Conservation (phyloP, 352 stramenopile species). For the Phytophthora kernoviae region DNA sequence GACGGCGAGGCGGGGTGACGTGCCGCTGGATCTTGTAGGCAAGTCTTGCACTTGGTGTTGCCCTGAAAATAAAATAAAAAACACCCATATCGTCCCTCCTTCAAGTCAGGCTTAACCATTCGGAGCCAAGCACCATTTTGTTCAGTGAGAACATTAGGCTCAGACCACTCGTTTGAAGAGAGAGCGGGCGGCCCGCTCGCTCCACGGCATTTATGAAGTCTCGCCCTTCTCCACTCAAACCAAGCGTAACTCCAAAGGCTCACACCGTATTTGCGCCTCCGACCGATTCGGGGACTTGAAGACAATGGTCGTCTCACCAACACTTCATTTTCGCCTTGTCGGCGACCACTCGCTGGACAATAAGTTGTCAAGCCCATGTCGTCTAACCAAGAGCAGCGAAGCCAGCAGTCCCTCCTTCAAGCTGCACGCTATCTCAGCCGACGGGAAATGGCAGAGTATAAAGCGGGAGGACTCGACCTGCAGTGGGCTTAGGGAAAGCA, state of each 20-base stretch:
- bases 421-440: conserved; percentile 22
- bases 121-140: conserved; percentile 7
- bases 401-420: conserved; percentile 22
- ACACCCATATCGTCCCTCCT: too few species aligned
- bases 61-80: too few species aligned
- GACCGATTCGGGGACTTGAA: conserved; percentile 13
- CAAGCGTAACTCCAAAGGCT: conserved; percentile 5
- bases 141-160: conserved; percentile 33
- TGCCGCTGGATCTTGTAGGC: neutral
- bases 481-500: neutral
- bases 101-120: neutral
- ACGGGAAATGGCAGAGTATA: conserved; percentile 31
- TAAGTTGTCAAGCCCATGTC: conserved; percentile 23
- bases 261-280: conserved; percentile 1
- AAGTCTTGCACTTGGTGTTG: too few species aligned
- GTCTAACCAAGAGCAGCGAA: conserved; percentile 3
- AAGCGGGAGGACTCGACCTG: conserved; percentile 18
- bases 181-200: conserved; percentile 9
- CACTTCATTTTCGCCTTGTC: conserved; percentile 35
- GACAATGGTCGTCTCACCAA: conserved; percentile 37
- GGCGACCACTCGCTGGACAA: conserved; percentile 33
- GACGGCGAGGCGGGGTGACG: neutral
- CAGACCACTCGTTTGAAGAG: conserved; percentile 17
- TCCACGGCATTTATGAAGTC: conserved; percentile 43
- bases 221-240: conserved; percentile 25